These are phyloP conservation scores for Daldinia bambusicola DNA, from an alignment of 495 filamentous ascomycete genomes.

Conservation along the genomic window DNA sequence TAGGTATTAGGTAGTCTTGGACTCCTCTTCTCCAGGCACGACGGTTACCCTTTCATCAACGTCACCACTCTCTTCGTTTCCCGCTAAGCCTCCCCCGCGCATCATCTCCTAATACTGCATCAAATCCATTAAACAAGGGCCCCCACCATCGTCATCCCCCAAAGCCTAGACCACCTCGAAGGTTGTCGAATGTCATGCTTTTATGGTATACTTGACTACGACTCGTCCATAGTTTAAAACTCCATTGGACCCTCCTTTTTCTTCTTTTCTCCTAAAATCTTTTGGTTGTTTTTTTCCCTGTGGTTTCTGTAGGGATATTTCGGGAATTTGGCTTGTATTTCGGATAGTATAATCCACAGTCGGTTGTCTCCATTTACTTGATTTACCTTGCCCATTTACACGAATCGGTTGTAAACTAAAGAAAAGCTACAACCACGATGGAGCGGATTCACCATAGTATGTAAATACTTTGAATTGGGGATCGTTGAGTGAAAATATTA, in stretches of 20 bases:
- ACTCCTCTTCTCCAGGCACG: too few species aligned
- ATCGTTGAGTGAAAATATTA: background rate
- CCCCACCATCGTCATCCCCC: constrained; percentile 39
- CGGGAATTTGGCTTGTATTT: constrained; percentile 12
- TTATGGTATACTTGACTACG: constrained; percentile 13
- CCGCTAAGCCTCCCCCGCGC: constrained; percentile 35
- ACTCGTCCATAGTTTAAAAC: constrained; percentile 23
- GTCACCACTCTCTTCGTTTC: constrained; percentile 26
- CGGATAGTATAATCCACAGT: constrained; percentile 1
- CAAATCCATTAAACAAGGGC: background rate
- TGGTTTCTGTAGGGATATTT: background rate
- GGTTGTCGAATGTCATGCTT: constrained; percentile 2
- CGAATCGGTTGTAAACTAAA: background rate
- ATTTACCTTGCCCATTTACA: background rate
- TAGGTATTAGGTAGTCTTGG: too few species aligned
- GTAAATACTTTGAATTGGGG: constrained; percentile 15
- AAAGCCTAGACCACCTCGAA: constrained; percentile 8
- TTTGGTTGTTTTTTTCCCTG: constrained; percentile 2
- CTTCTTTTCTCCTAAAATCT: background rate
- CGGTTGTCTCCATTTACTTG: constrained; percentile 1
- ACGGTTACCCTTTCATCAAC: constrained; percentile 21
- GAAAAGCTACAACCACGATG: constrained; percentile 45
- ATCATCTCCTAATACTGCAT: constrained; percentile 14
- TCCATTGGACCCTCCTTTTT: background rate
- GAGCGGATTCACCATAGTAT: constrained; percentile 56